Evolutionary conservation across 768 basidiomycete genomes (phyloP), one percentile per base, ranked within the genome.

Genomic region (Dacryopinax primogenitus): DNA sequence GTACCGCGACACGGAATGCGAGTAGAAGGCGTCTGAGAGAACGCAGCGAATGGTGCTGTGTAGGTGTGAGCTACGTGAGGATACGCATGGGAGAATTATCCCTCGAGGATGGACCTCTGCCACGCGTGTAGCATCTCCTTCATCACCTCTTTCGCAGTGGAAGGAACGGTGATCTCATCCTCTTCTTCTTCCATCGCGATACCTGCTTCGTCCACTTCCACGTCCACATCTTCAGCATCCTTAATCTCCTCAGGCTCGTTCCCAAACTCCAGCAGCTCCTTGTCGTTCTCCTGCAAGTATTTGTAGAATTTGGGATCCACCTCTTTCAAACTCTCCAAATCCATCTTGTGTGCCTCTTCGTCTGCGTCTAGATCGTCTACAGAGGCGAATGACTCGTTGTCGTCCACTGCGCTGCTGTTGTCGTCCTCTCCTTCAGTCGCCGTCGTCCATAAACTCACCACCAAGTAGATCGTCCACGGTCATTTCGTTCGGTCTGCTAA

Each of bases 291-390:
- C 77, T 94, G 87, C 1, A 99, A 80, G 73, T 94, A 99, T 76
- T 94, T 92, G 86, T 84, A 99, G 77, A 98, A 99, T 72, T 96
- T 95, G n/a, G 95, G 95, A 74, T 99, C 95, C 73, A 92, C 92
- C 75, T 95, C 88, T 1, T 90, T 90, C 35, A 99, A 82, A 72
- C 89, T 86, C 37, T 89, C 86, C 15, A 99, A 82, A 64, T 95
- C 89, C 47, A 85, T 75, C 66, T 92, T 77, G 78, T 97, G 95
- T 3, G 79, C 75, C 63, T 79, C 78, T 26, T 87, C 90, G 65
- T 89, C 87, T 63, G 87, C 84, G 65, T 91, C 91, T 7, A 90
- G 75, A 62, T 88, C 87, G 63, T 93, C 90, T 6, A 90, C 80
- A 1, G 86, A 87, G 3, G 84, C 86, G 73, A 90, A 89, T 0